phyloP scores from a whole-genome alignment of 139 green algal species.

The Mesostigma viride region DNA sequence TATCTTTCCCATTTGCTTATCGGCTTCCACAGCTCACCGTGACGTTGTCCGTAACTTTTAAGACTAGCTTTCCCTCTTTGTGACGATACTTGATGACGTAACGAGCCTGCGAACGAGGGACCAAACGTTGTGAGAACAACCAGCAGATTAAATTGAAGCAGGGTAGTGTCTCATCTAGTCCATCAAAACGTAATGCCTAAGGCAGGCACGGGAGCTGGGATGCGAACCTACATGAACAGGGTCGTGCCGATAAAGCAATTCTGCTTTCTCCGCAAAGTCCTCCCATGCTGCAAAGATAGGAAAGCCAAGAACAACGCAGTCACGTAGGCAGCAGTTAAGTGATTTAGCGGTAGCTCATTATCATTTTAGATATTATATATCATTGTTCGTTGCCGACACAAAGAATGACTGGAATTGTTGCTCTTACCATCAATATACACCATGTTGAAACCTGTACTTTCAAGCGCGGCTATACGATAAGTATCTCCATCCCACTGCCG shows the following conservation, averaged over 20 bases:
- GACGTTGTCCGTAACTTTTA: constrained; percentile 80
- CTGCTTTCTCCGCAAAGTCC: constrained; percentile 30
- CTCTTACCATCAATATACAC: neutral
- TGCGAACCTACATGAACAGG: constrained; percentile 8
- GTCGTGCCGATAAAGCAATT: constrained; percentile 21
- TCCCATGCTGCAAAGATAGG: constrained; percentile 13
- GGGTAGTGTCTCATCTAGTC: too few relatives aligned
- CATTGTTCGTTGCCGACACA: neutral
- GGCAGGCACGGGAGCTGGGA: neutral
- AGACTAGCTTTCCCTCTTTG: constrained; percentile 59
- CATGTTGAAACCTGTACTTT: too few relatives aligned
- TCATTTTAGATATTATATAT: too few relatives aligned
- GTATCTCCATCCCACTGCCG: too few relatives aligned
- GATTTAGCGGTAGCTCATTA: too few relatives aligned
- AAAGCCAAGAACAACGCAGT: neutral
- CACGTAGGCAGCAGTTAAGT: neutral
- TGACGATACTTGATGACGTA: constrained; percentile 80
- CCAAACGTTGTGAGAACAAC: neutral
- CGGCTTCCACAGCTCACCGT: constrained; percentile 47
- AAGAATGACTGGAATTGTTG: neutral
- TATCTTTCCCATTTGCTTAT: too few relatives aligned
- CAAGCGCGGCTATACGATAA: too few relatives aligned
- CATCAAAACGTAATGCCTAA: too few relatives aligned
- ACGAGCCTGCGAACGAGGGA: constrained; percentile 33
- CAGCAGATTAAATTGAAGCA: neutral